Conservation (phyloP, 805 yeast genomes). For the Candida anglica region DNA sequence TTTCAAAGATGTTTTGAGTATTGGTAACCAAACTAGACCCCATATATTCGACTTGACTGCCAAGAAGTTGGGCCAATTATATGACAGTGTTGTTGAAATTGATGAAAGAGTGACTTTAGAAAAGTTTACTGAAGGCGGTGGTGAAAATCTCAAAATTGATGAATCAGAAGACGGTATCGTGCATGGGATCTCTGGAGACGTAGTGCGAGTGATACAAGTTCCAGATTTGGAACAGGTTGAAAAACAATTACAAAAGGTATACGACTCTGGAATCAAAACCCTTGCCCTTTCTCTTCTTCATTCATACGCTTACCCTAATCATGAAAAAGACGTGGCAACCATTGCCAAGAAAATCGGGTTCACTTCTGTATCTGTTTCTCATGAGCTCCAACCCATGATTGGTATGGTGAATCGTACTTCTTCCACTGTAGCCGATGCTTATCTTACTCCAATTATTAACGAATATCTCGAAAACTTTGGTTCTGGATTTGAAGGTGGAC, state of each 20-base stretch:
- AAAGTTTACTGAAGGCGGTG: slow-evolving; percentile 70
- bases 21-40: slow-evolving; percentile 93
- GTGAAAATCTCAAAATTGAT: slow-evolving; percentile 13
- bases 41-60: slow-evolving; percentile 81
- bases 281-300: slow-evolving; percentile 38
- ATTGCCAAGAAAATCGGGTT: slow-evolving; percentile 36
- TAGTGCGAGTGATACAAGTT: slow-evolving; percentile 23
- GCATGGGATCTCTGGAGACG: slow-evolving; percentile 32
- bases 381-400: slow-evolving; percentile 41
- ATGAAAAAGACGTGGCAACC: slow-evolving; percentile 29
- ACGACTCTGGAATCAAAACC: slow-evolving; percentile 19
- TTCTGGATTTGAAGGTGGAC: slow-evolving; percentile 38
- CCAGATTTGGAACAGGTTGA: slow-evolving; percentile 25
- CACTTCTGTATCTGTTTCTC: slow-evolving; percentile 32
- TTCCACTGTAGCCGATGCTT: slow-evolving; percentile 43
- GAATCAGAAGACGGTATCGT: slow-evolving; percentile 26
- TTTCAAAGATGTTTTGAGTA: slow-evolving; percentile 72
- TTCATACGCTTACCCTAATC: slow-evolving; percentile 38
- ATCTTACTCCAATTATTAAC: slow-evolving; percentile 35
- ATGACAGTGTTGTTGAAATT: slow-evolving; percentile 73
- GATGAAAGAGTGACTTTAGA: slow-evolving; percentile 88
- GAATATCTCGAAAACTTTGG: slow-evolving; percentile 34
- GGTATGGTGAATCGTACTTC: slow-evolving; percentile 39
- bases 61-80: slow-evolving; percentile 64
- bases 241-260: slow-evolving; percentile 20